Evolutionary conservation across 179 eudicot species (phyloP), one percentile per base, ranked within the genome.

Genomic region (Beta macrorhiza): DNA sequence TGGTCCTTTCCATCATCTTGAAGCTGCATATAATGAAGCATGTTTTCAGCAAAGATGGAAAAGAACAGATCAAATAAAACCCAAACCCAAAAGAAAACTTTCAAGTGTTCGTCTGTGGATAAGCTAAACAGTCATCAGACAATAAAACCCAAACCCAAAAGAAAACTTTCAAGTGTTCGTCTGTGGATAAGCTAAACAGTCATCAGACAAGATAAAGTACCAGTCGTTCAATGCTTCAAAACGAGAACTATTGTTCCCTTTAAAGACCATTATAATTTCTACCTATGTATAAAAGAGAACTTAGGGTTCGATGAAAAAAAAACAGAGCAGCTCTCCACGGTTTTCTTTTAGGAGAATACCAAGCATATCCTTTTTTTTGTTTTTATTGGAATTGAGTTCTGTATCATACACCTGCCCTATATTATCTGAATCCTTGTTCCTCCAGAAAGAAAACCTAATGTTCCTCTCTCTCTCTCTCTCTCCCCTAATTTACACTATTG

Each of bases 11-110:
- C 87, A 81, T 82, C 91, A 81, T 83, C 90, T 78, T 72, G 82
- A 78, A 93, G 81, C 98, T 95, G 95, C 88, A 91, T 61, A 75
- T 45, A 42, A 47, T 9, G 47, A 37, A 45, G 29, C 22, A 45
- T n/a, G 2, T 45, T 47, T 67, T 65, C 73, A 82, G 70, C 15
- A 45, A 2, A 6, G 53, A 62, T 58, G 22, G 25, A 49, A 53
- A 15, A 75, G 44, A 5, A 59, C 17, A 32, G 45, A 52, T 49
- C 1, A 62, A 80, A 61, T 42, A 57, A 32, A 57, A 55, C 42
- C 42, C 44, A 69, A 51, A 58, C 52, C 32, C 29, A 47, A 58
- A 72, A 57, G 0, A 59, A 20, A 45, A 47, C 42, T 42, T 61
- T 61, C 64, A 52, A 3, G 19, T 72, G 49, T 52, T 45, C n/a